A percentile compares a stretch with the other conserved stretches of the same genome.
phyloP scores from a whole-genome alignment of 345 rosid genomes.

The Gossypium bickii region DNA sequence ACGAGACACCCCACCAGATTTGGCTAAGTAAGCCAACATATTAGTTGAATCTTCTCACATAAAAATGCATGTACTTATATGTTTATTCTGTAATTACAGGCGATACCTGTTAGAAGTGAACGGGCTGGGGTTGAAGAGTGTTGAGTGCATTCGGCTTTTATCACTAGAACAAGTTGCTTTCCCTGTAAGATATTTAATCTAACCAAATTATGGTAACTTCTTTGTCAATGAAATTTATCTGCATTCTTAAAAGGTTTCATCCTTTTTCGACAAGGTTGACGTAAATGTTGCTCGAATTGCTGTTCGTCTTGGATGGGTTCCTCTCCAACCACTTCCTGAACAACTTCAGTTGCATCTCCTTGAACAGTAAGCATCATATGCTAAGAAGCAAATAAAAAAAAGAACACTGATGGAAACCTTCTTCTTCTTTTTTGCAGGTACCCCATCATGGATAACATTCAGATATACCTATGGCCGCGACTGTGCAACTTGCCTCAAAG shows the following conservation, averaged over 20 bases:
- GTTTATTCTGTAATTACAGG: constrained; percentile 22
- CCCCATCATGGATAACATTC: constrained; percentile 59
- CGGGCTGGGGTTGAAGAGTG: constrained; percentile 72
- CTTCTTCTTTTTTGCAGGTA: constrained; percentile 31
- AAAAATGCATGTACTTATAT: background rate
- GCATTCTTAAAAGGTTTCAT: background rate
- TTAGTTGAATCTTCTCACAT: background rate
- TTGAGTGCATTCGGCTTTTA: constrained; percentile 62
- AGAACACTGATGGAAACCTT: background rate
- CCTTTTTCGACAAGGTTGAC: constrained; percentile 45
- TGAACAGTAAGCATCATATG: constrained; percentile 29
- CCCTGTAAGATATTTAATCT: constrained; percentile 39
- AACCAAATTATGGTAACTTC: background rate
- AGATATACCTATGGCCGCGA: constrained; percentile 65
- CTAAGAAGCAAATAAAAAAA: background rate
- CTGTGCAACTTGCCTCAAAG: constrained; percentile 42
- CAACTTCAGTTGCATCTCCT: constrained; percentile 57
- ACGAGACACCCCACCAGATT: constrained; percentile 46
- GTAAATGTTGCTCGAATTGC: constrained; percentile 68
- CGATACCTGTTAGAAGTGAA: constrained; percentile 39
- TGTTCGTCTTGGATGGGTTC: constrained; percentile 81
- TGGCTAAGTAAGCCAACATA: constrained; percentile 42
- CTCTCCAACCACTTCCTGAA: constrained; percentile 54
- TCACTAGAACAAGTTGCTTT: constrained; percentile 53
- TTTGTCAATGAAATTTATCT: background rate